phyloP scores from a whole-genome alignment of 352 stramenopile genomes.

The Blastocystis sp. region DNA sequence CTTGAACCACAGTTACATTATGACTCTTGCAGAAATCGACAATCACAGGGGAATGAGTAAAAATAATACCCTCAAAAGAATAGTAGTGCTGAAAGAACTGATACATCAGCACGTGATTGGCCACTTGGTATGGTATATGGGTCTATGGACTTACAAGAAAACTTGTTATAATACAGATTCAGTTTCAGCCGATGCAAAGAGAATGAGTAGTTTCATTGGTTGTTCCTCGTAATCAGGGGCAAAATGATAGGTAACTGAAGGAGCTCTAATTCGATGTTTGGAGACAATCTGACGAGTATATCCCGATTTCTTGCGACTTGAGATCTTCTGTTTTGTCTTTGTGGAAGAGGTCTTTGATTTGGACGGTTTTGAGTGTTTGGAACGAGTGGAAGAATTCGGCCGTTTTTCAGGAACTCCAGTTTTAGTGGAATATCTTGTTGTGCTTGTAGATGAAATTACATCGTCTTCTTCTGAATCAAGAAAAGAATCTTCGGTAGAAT shows the following conservation, averaged over 20 bases:
- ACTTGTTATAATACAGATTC: neutral
- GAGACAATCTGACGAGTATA: neutral
- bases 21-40: neutral
- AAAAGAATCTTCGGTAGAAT: too few species aligned
- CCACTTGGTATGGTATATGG: neutral
- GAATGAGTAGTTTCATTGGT: neutral
- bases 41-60: neutral
- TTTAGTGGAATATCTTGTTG: too few species aligned
- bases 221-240: neutral
- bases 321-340: too few species aligned
- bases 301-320: too few species aligned
- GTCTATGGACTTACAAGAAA: neutral
- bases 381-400: too few species aligned
- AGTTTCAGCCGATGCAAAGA: neutral
- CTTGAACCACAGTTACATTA: neutral
- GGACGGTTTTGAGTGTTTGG: too few species aligned
- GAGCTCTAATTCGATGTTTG: neutral
- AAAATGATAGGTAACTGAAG: neutral
- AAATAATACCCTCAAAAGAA: neutral
- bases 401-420: too few species aligned
- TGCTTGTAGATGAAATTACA: too few species aligned
- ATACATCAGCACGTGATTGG: conserved; percentile 13
- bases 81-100: neutral
- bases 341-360: too few species aligned
- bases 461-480: too few species aligned